Conservation (phyloP, 2,329 filamentous ascomycete genomes). For the Aspergillus piperis region DNA sequence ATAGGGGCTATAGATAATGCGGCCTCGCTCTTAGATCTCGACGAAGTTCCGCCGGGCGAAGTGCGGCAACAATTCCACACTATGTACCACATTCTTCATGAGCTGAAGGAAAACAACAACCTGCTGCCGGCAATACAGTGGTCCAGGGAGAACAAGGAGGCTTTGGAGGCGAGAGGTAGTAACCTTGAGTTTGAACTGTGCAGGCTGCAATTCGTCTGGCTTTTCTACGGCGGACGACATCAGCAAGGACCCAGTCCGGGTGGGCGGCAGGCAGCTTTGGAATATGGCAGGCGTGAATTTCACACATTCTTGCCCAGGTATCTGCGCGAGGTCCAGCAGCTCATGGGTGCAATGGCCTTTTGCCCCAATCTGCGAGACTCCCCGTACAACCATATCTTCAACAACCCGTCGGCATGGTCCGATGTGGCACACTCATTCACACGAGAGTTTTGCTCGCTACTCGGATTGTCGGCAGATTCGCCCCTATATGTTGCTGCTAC, state of each 20-base stretch:
- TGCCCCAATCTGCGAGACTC: slow-evolving; percentile 71
- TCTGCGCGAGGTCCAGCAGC: slow-evolving; percentile 74
- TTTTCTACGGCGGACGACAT: slow-evolving; percentile 71
- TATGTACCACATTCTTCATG: slow-evolving; percentile 87
- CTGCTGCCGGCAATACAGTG: slow-evolving; percentile 83
- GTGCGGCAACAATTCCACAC: slow-evolving; percentile 80
- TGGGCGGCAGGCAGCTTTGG: slow-evolving; percentile 59
- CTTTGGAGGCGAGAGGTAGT: slow-evolving; percentile 78
- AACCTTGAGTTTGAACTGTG: slow-evolving; percentile 95
- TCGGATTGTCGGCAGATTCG: slow-evolving; percentile 86
- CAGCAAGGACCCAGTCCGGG: slow-evolving; percentile 45
- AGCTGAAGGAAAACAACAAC: slow-evolving; percentile 70
- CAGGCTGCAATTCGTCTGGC: slow-evolving; percentile 84
- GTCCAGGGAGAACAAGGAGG: slow-evolving; percentile 70
- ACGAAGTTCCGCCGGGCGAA: slow-evolving; percentile 62
- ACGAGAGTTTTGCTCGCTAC: slow-evolving; percentile 87
- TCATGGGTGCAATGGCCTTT: slow-evolving; percentile 80
- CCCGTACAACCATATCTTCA: slow-evolving; percentile 78
- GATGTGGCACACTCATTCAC: slow-evolving; percentile 87
- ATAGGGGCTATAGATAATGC: slow-evolving; percentile 40
- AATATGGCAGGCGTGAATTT: slow-evolving; percentile 76
- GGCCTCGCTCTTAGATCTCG: slow-evolving; percentile 53
- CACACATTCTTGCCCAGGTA: slow-evolving; percentile 73
- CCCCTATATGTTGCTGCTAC: slow-evolving; percentile 91
- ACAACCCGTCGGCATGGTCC: slow-evolving; percentile 73